These are phyloP conservation scores for Nemania serpens DNA, from an alignment of 2,329 filamentous ascomycete species.

Conservation along the genomic window DNA sequence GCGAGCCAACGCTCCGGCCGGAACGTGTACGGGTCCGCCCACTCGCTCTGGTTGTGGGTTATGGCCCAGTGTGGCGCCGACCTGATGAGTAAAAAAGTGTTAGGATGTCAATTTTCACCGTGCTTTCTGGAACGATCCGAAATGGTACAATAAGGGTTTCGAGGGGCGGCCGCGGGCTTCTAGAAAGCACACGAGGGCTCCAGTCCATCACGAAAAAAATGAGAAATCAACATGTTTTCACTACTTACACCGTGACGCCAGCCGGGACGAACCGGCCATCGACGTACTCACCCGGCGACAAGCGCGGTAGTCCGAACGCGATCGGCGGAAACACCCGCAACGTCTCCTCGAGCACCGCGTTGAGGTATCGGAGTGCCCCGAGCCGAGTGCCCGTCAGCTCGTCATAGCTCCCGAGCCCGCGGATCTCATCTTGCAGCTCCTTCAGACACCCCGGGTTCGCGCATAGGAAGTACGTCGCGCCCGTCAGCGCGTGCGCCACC, in stretches of 20 bases:
- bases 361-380: slow-evolving; percentile 30
- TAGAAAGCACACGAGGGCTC: no score
- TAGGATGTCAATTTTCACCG: no score
- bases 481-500: slow-evolving; percentile 45
- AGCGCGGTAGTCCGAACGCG: slow-evolving; percentile 35
- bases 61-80: slow-evolving; percentile 34
- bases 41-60: slow-evolving; percentile 30
- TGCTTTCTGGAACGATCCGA: no score
- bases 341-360: slow-evolving; percentile 36
- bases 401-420: slow-evolving; percentile 38
- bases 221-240: no score
- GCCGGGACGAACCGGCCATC: slow-evolving; percentile 35
- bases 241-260: slow-evolving; percentile 31
- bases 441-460: slow-evolving; percentile 41
- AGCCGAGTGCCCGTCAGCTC: slow-evolving; percentile 30
- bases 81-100: no score
- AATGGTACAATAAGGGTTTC: no score
- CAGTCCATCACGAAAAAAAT: no score
- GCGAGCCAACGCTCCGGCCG: slow-evolving; percentile 36
- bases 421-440: slow-evolving; percentile 45
- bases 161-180: no score
- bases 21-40: slow-evolving; percentile 34
- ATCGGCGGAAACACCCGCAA: slow-evolving; percentile 34
- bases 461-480: slow-evolving; percentile 45
- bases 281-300: slow-evolving; percentile 35